Evolutionary conservation across 2,329 filamentous ascomycete species (phyloP).

Genomic region (Talaromyces marneffei): DNA sequence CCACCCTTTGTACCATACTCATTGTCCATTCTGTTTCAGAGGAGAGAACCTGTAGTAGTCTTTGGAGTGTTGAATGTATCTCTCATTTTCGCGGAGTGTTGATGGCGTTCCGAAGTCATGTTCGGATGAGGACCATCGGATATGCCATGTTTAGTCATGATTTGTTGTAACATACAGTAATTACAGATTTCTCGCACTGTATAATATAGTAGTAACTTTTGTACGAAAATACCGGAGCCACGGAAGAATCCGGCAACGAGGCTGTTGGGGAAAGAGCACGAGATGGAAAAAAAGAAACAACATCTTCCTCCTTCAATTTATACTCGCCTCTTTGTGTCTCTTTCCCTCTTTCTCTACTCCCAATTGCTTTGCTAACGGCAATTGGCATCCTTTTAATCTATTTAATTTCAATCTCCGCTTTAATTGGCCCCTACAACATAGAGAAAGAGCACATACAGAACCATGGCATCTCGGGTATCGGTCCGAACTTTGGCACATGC

Average conservation of each 20-base stretch:
- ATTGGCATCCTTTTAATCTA: neutral
- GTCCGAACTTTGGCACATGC: slow-evolving; percentile 29
- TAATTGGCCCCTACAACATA: slow-evolving; percentile 6
- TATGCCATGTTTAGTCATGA: neutral
- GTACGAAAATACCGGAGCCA: neutral
- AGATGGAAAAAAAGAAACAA: neutral
- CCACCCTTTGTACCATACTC: neutral
- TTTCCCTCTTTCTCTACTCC: neutral
- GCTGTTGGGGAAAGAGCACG: neutral
- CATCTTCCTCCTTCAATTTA: neutral
- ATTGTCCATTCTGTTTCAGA: neutral
- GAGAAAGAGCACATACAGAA: neutral
- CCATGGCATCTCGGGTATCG: slow-evolving; percentile 15
- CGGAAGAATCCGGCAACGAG: slow-evolving; percentile 1
- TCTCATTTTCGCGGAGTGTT: neutral
- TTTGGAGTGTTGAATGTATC: neutral
- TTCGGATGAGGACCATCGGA: slow-evolving; percentile 2
- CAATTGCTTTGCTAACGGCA: neutral
- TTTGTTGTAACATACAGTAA: neutral
- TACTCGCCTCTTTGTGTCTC: neutral
- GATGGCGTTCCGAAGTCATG: neutral
- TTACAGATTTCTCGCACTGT: neutral
- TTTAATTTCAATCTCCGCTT: neutral
- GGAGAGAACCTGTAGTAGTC: neutral
- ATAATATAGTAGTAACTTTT: neutral